A percentile compares a stretch with the other conserved stretches of the same genome.
phyloP scores from a whole-genome alignment of 2,329 filamentous ascomycete species.

The Aspergillus calidoustus region DNA sequence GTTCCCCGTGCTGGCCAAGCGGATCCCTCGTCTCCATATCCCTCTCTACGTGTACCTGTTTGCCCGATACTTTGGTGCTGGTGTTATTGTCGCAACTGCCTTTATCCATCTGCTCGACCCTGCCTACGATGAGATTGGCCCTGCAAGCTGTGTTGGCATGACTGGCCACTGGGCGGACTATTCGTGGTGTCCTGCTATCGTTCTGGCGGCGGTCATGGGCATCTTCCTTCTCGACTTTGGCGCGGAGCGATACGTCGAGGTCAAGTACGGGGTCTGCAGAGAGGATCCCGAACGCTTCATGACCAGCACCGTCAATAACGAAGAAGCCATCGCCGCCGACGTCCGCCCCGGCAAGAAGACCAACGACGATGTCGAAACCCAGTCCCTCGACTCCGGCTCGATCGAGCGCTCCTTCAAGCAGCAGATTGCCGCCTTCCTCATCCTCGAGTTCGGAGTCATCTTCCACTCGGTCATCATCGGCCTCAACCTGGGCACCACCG shows the following conservation, averaged over 20 bases:
- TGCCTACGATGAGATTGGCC: conserved; percentile 21
- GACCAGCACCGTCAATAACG: conserved; percentile 13
- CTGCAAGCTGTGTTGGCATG: conserved; percentile 20
- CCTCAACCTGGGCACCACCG: conserved; percentile 63
- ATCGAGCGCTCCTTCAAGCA: conserved; percentile 38
- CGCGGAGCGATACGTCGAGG: conserved; percentile 20
- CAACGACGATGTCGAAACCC: conserved; percentile 7
- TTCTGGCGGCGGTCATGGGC: conserved; percentile 16
- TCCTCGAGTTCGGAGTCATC: conserved; percentile 64
- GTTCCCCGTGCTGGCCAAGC: conserved; percentile 21
- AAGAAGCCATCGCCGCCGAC: background rate
- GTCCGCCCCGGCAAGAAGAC: background rate
- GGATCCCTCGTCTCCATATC: conserved; percentile 12
- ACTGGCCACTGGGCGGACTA: conserved; percentile 20
- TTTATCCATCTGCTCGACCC: conserved; percentile 23
- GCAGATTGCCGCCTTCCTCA: conserved; percentile 48
- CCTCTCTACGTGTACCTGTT: conserved; percentile 19
- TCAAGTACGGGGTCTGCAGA: conserved; percentile 17
- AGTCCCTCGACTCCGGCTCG: background rate
- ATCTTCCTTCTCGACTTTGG: conserved; percentile 22
- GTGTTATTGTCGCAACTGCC: conserved; percentile 21
- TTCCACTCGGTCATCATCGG: conserved; percentile 69
- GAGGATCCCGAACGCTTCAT: conserved; percentile 19
- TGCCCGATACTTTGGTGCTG: conserved; percentile 21
- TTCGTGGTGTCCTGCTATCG: conserved; percentile 22